phyloP scores from a whole-genome alignment of 345 rosid species.

The Clausena lansium region DNA sequence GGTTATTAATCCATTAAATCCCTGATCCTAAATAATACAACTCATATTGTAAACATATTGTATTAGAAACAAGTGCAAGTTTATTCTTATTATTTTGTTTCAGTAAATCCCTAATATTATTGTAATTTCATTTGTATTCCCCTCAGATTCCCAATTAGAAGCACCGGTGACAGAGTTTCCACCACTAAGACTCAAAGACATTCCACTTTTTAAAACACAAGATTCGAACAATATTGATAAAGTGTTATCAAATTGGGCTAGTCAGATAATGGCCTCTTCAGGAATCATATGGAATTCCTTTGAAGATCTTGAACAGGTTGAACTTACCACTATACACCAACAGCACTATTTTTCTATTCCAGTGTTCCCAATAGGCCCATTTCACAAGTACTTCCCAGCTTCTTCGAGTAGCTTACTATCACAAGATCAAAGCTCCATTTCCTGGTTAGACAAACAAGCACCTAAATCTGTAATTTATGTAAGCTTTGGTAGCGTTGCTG shows the following conservation, averaged over 20 bases:
- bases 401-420: slow-evolving; percentile 28
- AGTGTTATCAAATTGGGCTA: slow-evolving; percentile 14
- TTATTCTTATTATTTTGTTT: no score
- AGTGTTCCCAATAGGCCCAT: slow-evolving; percentile 46
- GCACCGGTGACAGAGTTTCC: slow-evolving; percentile 37
- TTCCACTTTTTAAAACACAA: slow-evolving; percentile 23
- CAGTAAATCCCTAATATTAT: neutral
- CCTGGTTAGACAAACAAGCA: slow-evolving; percentile 57
- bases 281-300: slow-evolving; percentile 56
- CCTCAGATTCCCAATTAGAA: slow-evolving; percentile 39
- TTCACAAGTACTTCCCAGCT: slow-evolving; percentile 36
- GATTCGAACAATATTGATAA: slow-evolving; percentile 14
- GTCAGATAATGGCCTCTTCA: slow-evolving; percentile 34
- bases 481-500: slow-evolving; percentile 62
- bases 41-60: no score
- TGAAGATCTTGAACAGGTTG: slow-evolving; percentile 43
- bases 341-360: slow-evolving; percentile 28
- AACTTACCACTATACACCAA: slow-evolving; percentile 19
- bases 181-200: slow-evolving; percentile 44
- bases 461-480: slow-evolving; percentile 46
- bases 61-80: no score
- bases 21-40: no score
- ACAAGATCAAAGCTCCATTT: slow-evolving; percentile 31
- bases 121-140: neutral
- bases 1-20: no score